These are phyloP conservation scores for Diaporthe sp. DNA, from an alignment of 2,329 filamentous ascomycete genomes.

Conservation along the genomic window DNA sequence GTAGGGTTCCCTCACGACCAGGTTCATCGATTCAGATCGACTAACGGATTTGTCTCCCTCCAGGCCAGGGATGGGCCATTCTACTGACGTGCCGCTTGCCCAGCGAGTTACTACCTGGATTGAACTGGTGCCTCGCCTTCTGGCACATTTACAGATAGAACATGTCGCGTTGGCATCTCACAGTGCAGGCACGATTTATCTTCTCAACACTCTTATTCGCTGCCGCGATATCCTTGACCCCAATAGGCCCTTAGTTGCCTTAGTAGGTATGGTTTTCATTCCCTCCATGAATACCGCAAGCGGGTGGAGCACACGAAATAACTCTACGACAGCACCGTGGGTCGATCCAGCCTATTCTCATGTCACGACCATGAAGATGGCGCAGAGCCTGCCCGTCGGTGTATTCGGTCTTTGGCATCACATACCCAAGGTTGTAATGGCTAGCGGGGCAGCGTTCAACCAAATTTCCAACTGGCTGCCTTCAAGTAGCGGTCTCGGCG, in stretches of 20 bases:
- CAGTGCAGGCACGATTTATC: conserved; percentile 30
- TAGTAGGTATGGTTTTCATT: conserved; percentile 27
- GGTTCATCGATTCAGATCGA: not conserved
- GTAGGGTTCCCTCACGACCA: conserved; percentile 23
- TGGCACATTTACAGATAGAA: conserved; percentile 23
- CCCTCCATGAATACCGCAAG: not conserved
- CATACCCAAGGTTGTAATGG: conserved; percentile 4
- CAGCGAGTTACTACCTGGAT: conserved; percentile 35
- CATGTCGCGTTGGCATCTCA: conserved; percentile 30
- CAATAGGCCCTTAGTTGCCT: conserved; percentile 30
- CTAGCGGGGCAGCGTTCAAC: not conserved
- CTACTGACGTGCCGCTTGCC: conserved; percentile 25
- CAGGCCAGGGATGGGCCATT: conserved; percentile 37
- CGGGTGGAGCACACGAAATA: not conserved
- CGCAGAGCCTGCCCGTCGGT: not conserved
- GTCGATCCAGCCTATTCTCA: conserved; percentile 27
- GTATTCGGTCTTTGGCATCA: conserved; percentile 22
- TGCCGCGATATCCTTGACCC: conserved; percentile 27
- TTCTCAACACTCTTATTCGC: conserved; percentile 29
- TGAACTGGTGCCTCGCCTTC: conserved; percentile 27
- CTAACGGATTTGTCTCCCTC: not conserved
- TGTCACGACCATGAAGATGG: conserved; percentile 10
- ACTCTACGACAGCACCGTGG: conserved; percentile 24
- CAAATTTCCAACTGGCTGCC: not conserved
- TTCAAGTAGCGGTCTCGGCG: not conserved